These are phyloP conservation scores for Trametes cingulata DNA, from an alignment of 768 basidiomycete genomes.

Conservation along the genomic window DNA sequence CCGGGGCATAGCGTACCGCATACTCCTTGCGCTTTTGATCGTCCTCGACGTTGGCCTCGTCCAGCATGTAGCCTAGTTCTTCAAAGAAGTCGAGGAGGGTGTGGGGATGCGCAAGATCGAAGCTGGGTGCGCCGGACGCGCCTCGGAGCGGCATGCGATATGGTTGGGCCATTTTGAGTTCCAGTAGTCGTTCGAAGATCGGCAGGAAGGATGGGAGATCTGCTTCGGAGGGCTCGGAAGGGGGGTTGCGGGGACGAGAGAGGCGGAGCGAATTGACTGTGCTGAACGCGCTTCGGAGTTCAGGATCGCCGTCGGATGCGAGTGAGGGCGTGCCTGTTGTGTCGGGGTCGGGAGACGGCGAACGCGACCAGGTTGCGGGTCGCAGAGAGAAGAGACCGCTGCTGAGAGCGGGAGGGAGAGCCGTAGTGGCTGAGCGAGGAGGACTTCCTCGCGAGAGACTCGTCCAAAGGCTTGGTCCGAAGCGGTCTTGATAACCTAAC, in stretches of 20 bases:
- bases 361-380: not conserved
- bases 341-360: not conserved
- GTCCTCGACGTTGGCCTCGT: not conserved
- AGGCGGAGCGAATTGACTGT: not conserved
- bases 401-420: not conserved
- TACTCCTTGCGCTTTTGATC: not conserved
- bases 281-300: not conserved
- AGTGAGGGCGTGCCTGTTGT: not conserved
- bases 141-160: slow-evolving; percentile 13
- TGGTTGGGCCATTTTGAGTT: not conserved
- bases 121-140: slow-evolving; percentile 3
- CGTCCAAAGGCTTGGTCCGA: not conserved
- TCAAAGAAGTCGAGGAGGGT: slow-evolving; percentile 19
- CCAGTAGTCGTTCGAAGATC: not conserved
- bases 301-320: not conserved
- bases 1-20: slow-evolving; percentile 7
- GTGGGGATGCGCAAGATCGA: slow-evolving; percentile 1
- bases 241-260: not conserved
- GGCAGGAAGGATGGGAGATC: not conserved
- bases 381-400: not conserved
- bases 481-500: not conserved
- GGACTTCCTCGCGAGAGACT: not conserved
- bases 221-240: not conserved
- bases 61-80: slow-evolving; percentile 7
- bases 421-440: slow-evolving; percentile 8